A percentile compares a stretch with the other conserved stretches of the same genome.
Conservation (phyloP, 108 stramenopile genomes). For the Cyclotella baltica region DNA sequence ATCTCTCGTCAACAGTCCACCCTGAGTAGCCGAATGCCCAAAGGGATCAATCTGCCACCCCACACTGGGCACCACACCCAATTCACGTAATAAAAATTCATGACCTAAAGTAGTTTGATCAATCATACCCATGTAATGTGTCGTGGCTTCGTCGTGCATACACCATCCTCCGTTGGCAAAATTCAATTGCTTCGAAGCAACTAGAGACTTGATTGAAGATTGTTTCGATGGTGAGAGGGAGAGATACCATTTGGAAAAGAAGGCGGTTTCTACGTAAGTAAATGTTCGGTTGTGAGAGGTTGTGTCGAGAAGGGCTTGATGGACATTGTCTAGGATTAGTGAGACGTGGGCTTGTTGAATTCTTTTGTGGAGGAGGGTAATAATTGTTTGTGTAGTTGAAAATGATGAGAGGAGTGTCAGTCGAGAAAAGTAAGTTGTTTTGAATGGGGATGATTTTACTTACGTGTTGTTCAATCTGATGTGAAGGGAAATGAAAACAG, state of each 20-base stretch:
- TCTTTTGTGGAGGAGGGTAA: slow-evolving; percentile 6
- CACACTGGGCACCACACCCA: slow-evolving; percentile 88
- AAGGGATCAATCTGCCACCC: slow-evolving; percentile 99
- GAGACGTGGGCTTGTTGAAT: slow-evolving; percentile 87
- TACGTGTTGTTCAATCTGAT: slow-evolving; percentile 8
- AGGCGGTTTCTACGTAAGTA: slow-evolving; percentile 93
- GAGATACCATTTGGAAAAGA: slow-evolving; percentile 95
- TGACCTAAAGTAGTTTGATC: slow-evolving; percentile 97
- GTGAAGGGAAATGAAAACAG: neutral
- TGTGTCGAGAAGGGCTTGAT: slow-evolving; percentile 64
- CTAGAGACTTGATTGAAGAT: slow-evolving; percentile 63
- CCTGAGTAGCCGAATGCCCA: slow-evolving; percentile 95
- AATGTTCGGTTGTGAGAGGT: slow-evolving; percentile 85
- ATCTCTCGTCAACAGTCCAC: slow-evolving; percentile 75
- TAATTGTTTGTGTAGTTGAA: no score
- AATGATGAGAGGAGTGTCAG: no score
- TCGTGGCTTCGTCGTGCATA: slow-evolving; percentile 98
- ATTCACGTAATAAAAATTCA: slow-evolving; percentile 76
- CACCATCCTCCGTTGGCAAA: slow-evolving; percentile 98
- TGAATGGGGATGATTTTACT: neutral
- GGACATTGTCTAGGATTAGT: slow-evolving; percentile 83
- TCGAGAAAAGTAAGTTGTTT: no score
- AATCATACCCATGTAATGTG: slow-evolving; percentile 96
- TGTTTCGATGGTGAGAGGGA: slow-evolving; percentile 62
- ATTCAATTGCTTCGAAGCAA: slow-evolving; percentile 73